These are phyloP conservation scores for Eremochloa ophiuroides DNA, from an alignment of 176 grass and related monocot genomes.

Conservation along the genomic window DNA sequence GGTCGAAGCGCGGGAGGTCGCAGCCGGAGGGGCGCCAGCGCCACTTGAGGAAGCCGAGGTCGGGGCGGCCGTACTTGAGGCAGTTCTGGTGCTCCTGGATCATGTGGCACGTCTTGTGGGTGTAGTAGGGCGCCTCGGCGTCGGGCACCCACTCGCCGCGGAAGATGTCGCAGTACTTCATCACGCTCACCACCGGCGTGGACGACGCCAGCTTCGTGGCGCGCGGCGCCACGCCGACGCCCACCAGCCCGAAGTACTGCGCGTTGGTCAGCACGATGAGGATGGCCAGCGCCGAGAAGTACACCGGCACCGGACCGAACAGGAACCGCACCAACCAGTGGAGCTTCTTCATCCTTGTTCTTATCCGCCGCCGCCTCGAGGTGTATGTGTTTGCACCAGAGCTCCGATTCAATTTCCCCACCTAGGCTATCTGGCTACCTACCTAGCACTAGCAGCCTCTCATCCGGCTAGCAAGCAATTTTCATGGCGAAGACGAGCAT, in stretches of 20 bases:
- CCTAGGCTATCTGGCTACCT: not conserved
- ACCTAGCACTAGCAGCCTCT: conserved; percentile 7
- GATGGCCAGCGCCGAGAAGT: conserved; percentile 61
- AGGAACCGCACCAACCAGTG: conserved; percentile 26
- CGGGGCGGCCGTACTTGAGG: conserved; percentile 64
- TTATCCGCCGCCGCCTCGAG: not conserved
- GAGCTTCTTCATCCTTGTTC: conserved; percentile 33
- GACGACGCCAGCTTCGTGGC: conserved; percentile 37
- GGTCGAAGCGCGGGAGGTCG: conserved; percentile 67
- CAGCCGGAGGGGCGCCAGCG: conserved; percentile 47
- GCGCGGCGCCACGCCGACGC: conserved; percentile 40
- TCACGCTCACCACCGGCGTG: conserved; percentile 49
- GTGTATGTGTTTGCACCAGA: not conserved
- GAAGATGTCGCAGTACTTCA: conserved; percentile 72
- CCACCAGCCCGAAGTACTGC: conserved; percentile 53
- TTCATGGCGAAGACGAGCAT: not conserved
- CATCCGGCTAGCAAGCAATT: not conserved
- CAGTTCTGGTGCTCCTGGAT: conserved; percentile 82
- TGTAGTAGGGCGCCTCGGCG: conserved; percentile 60
- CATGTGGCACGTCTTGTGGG: conserved; percentile 52
- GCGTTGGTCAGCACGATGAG: conserved; percentile 61
- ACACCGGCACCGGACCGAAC: conserved; percentile 54
- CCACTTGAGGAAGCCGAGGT: conserved; percentile 63
- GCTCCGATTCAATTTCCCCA: not conserved
- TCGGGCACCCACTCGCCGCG: conserved; percentile 64